Evolutionary conservation across 208 protist genomes (phyloP), one percentile per base, ranked within the genome.

Genomic region (Tritrichomonas musculus): DNA sequence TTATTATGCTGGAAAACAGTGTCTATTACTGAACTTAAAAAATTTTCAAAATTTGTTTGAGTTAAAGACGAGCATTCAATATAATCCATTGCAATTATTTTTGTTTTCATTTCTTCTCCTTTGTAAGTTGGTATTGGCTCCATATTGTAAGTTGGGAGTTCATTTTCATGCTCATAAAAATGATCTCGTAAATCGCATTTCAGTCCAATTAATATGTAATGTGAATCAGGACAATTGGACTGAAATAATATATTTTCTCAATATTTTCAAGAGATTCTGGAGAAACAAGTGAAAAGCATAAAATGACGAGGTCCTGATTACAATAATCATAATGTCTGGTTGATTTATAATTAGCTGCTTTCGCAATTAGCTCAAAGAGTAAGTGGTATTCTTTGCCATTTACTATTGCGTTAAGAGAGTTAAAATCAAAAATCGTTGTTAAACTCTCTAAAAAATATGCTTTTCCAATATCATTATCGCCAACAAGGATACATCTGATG

Each of bases 391-490:
- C 94, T 73, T 95, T 94, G 39, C 94, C 95, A 50, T 95, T 93
- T 25, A 96, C 94, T 95, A 96, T 95, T 44, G 96, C 94, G 64
- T 95, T 96, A 41, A 94, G 94, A 84, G 73, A 93, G 75, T 96
- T 95, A 93, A 95, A 96, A 75, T 96, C 96, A 82, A 96, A 96
- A 20, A 97, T 95, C 50, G 17, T 96, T 33, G 96, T 97, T 92
- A 97, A 97, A 17, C 93, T 93, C 65, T 97, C 96, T 20, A 97
- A 93, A 30, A 97, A 64, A 77, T 96, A 97, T 14, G 96, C 96
- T 94, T 97, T 97, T 92, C 96, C 96, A 41, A 97, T 96, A 57
- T 95, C 96, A 95, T 95, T 96, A 94, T 97, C 96, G 60, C 96
- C 96, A 27, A 97, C 96, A 41, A 97, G 95, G 30, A 97, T 96